These are phyloP conservation scores for Paulownia fortunei DNA, from an alignment of 257 asterid species.

Conservation along the genomic window DNA sequence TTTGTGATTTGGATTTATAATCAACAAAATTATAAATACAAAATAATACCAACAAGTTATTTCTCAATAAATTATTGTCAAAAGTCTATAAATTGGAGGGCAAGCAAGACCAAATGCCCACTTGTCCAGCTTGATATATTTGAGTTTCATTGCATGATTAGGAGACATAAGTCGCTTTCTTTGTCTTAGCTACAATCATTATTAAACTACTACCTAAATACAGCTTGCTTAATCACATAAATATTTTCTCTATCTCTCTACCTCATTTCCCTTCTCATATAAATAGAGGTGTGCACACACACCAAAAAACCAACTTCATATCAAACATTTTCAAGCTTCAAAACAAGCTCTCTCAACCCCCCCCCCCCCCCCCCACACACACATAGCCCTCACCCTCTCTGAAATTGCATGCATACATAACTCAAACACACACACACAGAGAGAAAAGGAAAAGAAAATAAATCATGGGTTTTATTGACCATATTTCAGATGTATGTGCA, in stretches of 20 bases:
- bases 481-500: constrained; percentile 49
- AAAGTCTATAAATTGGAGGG: constrained; percentile 32
- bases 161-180: constrained; percentile 46
- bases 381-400: too few relatives aligned
- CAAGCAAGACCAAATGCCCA: constrained; percentile 30
- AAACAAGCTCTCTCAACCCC: not conserved
- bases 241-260: not conserved
- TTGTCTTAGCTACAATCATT: not conserved
- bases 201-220: constrained; percentile 16
- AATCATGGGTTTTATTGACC: constrained; percentile 68
- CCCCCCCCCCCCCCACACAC: not conserved
- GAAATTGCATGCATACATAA: too few relatives aligned
- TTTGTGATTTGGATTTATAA: too few relatives aligned
- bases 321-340: not conserved
- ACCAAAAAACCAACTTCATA: not conserved
- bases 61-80: not conserved
- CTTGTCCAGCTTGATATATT: constrained; percentile 36
- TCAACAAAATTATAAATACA: too few relatives aligned
- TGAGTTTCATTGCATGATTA: constrained; percentile 32
- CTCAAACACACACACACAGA: not conserved
- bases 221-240: constrained; percentile 22
- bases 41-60: too few relatives aligned
- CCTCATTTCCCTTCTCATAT: constrained; percentile 6
- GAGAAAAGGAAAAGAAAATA: not conserved
- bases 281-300: constrained; percentile 10